phyloP scores from a whole-genome alignment of 345 rosid genomes.

The Erodium maritimum region DNA sequence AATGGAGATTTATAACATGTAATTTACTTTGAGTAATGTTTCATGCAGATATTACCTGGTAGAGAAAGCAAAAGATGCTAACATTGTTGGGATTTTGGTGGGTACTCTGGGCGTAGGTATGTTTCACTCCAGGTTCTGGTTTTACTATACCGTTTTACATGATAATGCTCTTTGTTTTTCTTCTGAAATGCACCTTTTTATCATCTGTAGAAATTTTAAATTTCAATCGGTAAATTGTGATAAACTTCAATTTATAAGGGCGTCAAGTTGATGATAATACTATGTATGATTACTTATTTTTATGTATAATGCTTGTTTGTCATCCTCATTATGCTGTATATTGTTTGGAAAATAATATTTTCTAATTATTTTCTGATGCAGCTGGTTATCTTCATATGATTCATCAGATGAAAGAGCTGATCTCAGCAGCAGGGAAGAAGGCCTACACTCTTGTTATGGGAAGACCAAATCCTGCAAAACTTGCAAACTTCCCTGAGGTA shows the following conservation, averaged over 20 bases:
- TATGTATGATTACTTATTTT: not conserved
- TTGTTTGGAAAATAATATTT: not conserved
- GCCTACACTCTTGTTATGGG: constrained; percentile 88
- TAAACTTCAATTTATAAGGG: not conserved
- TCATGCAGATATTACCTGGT: constrained; percentile 76
- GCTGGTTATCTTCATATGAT: constrained; percentile 93
- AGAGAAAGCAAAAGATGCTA: constrained; percentile 96
- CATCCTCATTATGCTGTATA: not conserved
- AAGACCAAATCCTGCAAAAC: constrained; percentile 87
- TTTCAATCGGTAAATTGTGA: not conserved
- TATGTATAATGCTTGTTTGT: not conserved
- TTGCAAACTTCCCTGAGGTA: constrained; percentile 94
- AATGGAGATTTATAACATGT: constrained; percentile 2
- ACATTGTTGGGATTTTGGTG: constrained; percentile 79
- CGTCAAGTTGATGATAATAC: not conserved
- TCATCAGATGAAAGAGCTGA: constrained; percentile 70
- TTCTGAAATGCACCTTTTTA: not conserved
- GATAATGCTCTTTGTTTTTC: constrained; percentile 2
- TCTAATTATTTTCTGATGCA: constrained; percentile 21
- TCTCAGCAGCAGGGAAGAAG: constrained; percentile 63
- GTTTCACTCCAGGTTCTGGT: constrained; percentile 8
- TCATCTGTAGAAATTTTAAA: not conserved
- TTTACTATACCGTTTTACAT: not conserved
- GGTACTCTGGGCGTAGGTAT: constrained; percentile 97
- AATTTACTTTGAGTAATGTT: not conserved